These are phyloP conservation scores for Herpotrichia juniperi DNA, from an alignment of 2,329 filamentous ascomycete genomes.

Conservation along the genomic window DNA sequence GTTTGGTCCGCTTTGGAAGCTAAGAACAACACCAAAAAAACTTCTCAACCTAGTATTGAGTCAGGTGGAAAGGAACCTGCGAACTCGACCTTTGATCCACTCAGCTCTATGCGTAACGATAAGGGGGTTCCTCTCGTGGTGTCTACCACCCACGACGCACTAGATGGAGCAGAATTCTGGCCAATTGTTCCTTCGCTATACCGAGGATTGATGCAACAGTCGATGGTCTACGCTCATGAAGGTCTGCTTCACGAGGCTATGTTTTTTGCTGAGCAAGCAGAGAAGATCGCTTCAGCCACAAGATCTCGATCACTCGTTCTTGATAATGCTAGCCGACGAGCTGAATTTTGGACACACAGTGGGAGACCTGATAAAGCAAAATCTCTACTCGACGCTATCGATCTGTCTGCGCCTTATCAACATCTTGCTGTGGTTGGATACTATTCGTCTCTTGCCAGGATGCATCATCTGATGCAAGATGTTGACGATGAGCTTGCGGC, in stretches of 20 bases:
- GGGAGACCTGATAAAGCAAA: conserved; percentile 57
- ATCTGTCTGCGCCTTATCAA: conserved; percentile 44
- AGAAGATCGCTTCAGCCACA: conserved; percentile 75
- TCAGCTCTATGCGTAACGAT: conserved; percentile 36
- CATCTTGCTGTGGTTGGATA: conserved; percentile 60
- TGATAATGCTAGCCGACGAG: conserved; percentile 52
- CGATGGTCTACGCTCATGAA: conserved; percentile 78
- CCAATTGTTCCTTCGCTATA: conserved; percentile 75
- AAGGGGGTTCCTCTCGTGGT: conserved; percentile 41
- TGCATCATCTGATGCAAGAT: conserved; percentile 56
- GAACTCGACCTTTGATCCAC: conserved; percentile 27
- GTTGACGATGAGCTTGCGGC: conserved; percentile 55
- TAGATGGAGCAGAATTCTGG: conserved; percentile 77
- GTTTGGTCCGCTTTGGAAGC: conserved; percentile 60
- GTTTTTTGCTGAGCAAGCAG: conserved; percentile 84
- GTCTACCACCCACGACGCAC: conserved; percentile 51
- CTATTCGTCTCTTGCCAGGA: conserved; percentile 55
- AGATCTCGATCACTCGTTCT: conserved; percentile 62
- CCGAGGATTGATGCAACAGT: conserved; percentile 73
- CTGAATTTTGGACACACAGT: conserved; percentile 57
- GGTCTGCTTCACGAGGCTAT: conserved; percentile 88
- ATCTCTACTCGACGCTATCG: conserved; percentile 61
- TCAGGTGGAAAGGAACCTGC: conserved; percentile 22
- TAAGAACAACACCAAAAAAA: conserved; percentile 30
- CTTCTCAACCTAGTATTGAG: conserved; percentile 12